Conservation (phyloP, 2,329 filamentous ascomycete genomes). For the Pyrenophora graminea region DNA sequence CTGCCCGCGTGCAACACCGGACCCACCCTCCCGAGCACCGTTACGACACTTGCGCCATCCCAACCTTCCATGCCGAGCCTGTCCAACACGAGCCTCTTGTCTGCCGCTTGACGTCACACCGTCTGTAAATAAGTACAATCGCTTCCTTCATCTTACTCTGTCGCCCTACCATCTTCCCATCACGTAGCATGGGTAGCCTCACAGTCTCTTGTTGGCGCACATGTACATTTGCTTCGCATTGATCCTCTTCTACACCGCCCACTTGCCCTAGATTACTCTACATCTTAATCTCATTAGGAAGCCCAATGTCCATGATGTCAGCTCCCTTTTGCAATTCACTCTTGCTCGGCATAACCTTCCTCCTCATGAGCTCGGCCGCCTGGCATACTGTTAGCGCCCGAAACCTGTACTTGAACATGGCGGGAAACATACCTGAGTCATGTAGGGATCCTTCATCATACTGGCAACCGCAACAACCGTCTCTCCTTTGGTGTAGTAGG, state of each 20-base stretch:
- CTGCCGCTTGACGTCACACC: constrained; percentile 24
- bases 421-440: constrained; percentile 51
- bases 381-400: no score
- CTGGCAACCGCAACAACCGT: constrained; percentile 86
- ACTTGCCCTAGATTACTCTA: constrained; percentile 16
- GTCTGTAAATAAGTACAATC: not conserved
- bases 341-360: constrained; percentile 82
- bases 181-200: not conserved
- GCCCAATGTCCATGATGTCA: constrained; percentile 52
- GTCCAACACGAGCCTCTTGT: constrained; percentile 5
- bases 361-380: constrained; percentile 80
- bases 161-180: constrained; percentile 8
- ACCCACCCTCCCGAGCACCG: constrained; percentile 17
- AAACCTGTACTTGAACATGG: no score
- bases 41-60: constrained; percentile 17
- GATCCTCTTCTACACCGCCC: not conserved
- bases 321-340: constrained; percentile 69
- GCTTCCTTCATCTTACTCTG: constrained; percentile 8
- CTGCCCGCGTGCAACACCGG: constrained; percentile 18
- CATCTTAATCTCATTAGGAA: constrained; percentile 53
- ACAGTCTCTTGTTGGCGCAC: not conserved
- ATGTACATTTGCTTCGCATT: not conserved
- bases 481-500: constrained; percentile 86
- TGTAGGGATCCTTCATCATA: constrained; percentile 84
- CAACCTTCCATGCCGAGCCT: not conserved